Evolutionary conservation across 495 filamentous ascomycete genomes (phyloP).

Genomic region (Tuber brumale): DNA sequence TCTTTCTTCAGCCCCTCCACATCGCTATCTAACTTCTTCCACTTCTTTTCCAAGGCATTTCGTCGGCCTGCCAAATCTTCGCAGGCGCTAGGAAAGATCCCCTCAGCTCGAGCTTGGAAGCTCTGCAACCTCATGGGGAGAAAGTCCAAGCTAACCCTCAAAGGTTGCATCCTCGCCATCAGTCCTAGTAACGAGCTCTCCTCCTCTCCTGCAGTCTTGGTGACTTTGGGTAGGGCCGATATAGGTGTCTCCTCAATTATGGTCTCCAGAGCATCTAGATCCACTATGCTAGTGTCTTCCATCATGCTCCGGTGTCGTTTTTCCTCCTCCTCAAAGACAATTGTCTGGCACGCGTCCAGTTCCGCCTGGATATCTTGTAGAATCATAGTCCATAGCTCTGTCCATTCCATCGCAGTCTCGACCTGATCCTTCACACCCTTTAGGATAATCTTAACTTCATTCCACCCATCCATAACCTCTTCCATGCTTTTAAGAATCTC

Average conservation of each 20-base stretch:
- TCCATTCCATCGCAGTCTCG: conserved; percentile 97
- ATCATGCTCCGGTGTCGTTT: conserved; percentile 67
- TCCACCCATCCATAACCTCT: conserved; percentile 73
- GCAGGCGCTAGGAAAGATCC: conserved; percentile 78
- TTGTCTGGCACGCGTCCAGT: conserved; percentile 69
- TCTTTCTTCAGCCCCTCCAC: conserved; percentile 80
- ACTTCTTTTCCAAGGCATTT: conserved; percentile 64
- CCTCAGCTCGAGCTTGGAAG: conserved; percentile 69
- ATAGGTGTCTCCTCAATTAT: conserved; percentile 84
- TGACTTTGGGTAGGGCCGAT: conserved; percentile 46
- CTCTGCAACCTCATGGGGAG: conserved; percentile 89
- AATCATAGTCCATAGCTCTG: conserved; percentile 90
- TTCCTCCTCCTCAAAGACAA: conserved; percentile 97
- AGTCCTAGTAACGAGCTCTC: conserved; percentile 72
- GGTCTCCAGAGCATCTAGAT: conserved; percentile 84
- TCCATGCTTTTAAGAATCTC: conserved; percentile 81
- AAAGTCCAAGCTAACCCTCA: conserved; percentile 89
- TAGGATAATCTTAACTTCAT: conserved; percentile 65
- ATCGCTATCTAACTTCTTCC: conserved; percentile 75
- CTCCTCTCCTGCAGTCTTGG: conserved; percentile 24
- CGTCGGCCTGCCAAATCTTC: conserved; percentile 73
- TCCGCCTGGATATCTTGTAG: conserved; percentile 89
- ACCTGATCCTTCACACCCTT: conserved; percentile 79
- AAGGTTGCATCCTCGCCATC: conserved; percentile 89
- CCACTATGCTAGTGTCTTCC: conserved; percentile 59